Conservation (phyloP, 2,329 filamentous ascomycete genomes). For the Didymella arachidicola region DNA sequence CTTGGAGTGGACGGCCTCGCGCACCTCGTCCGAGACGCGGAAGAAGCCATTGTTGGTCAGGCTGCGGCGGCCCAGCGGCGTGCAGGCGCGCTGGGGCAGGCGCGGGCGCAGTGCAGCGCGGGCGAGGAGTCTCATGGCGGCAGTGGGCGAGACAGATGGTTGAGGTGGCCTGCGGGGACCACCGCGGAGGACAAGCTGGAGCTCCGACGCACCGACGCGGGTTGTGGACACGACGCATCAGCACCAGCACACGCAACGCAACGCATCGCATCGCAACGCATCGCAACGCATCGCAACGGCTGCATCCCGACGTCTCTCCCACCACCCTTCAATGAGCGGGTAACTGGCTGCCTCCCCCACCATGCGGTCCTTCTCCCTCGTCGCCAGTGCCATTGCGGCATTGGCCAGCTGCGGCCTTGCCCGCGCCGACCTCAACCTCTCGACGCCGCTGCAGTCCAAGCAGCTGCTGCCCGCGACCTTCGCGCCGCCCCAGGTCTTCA, state of each 20-base stretch:
- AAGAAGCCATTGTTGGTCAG: conserved; percentile 63
- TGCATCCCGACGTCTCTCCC: neutral
- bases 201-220: conserved; percentile 18
- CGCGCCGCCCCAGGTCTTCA: conserved; percentile 88
- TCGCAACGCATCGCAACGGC: conserved; percentile 17
- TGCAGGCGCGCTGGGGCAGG: conserved; percentile 12
- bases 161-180: conserved; percentile 2
- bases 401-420: conserved; percentile 64
- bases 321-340: conserved; percentile 43
- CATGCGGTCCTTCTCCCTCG: conserved; percentile 52
- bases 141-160: neutral
- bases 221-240: conserved; percentile 48
- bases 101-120: conserved; percentile 30
- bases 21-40: conserved; percentile 81
- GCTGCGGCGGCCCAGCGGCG: conserved; percentile 29
- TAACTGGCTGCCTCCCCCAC: conserved; percentile 41
- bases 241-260: conserved; percentile 39
- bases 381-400: conserved; percentile 59
- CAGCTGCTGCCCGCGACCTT: conserved; percentile 65
- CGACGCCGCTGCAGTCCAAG: conserved; percentile 63
- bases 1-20: conserved; percentile 74
- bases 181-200: conserved; percentile 19
- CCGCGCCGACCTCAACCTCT: conserved; percentile 65
- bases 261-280: conserved; percentile 25
- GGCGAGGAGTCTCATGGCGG: conserved; percentile 36